Percentiles rank a stretch among this genome's conserved stretches.
These are phyloP conservation scores for Straminergon stramineum DNA, from an alignment of 225 moss, liverwort and hornwort genomes.

Conservation along the genomic window DNA sequence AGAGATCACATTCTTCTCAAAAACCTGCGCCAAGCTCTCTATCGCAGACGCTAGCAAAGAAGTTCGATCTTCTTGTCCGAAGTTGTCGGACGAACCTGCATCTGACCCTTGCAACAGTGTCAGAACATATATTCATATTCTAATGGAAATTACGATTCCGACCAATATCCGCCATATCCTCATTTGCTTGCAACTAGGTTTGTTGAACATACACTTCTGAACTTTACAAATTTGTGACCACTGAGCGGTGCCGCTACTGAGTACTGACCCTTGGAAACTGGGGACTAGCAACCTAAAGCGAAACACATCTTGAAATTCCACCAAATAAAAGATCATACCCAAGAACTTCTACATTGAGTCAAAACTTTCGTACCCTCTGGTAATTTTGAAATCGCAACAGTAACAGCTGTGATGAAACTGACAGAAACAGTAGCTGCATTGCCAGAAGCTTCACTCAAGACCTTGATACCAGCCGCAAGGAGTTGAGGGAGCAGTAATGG, in stretches of 20 bases:
- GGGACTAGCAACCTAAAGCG: neutral
- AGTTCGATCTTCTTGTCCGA: constrained; percentile 41
- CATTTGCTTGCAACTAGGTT: neutral
- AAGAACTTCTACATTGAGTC: neutral
- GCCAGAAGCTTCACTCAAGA: constrained; percentile 54
- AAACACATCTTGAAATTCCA: neutral
- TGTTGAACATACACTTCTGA: neutral
- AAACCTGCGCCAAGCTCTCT: constrained; percentile 61
- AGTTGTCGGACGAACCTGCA: constrained; percentile 6
- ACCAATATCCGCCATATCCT: neutral
- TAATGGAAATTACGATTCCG: neutral
- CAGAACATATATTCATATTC: neutral
- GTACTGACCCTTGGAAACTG: neutral
- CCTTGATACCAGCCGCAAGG: constrained; percentile 75
- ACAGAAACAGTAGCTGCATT: constrained; percentile 41
- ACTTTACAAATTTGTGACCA: neutral
- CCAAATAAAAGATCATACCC: neutral
- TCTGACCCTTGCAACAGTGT: neutral
- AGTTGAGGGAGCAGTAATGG: constrained; percentile 69
- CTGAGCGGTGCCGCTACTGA: neutral
- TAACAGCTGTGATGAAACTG: constrained; percentile 51
- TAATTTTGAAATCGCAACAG: constrained; percentile 27
- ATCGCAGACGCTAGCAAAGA: constrained; percentile 71
- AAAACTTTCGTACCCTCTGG: constrained; percentile 18
- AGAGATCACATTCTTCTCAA: constrained; percentile 19